phyloP scores from a whole-genome alignment of 2,329 filamentous ascomycete species.

The Aciculosporium take region DNA sequence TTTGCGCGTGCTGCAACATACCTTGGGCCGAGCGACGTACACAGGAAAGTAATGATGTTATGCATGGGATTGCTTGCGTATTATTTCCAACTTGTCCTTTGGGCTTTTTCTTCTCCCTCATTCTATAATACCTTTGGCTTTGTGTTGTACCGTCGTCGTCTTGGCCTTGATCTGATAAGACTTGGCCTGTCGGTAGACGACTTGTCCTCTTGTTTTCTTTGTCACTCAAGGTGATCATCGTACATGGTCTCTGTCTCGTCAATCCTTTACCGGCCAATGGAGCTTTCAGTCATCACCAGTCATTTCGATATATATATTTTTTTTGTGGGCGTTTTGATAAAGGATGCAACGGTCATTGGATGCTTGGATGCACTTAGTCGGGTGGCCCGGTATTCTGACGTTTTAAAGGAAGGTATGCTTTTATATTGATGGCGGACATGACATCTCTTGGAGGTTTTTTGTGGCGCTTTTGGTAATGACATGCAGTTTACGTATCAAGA shows the following conservation, averaged over 20 bases:
- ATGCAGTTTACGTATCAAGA: neutral
- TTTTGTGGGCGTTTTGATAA: constrained; percentile 2
- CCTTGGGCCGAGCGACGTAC: neutral
- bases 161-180: neutral
- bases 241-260: neutral
- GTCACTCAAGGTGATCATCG: neutral
- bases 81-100: neutral
- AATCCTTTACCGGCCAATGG: neutral
- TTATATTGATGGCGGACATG: constrained; percentile 1
- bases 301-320: neutral
- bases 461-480: neutral
- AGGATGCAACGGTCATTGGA: constrained; percentile 4
- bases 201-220: neutral
- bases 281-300: neutral
- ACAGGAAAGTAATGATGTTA: neutral
- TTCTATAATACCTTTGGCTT: neutral
- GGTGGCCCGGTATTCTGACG: constrained; percentile 2
- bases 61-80: neutral
- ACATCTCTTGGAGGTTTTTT: neutral
- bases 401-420: neutral
- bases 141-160: neutral
- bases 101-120: neutral
- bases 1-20: neutral
- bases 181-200: neutral
- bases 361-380: neutral